Evolutionary conservation across 2,329 filamentous ascomycete species (phyloP).

Genomic region (Paradendryphiella salina): DNA sequence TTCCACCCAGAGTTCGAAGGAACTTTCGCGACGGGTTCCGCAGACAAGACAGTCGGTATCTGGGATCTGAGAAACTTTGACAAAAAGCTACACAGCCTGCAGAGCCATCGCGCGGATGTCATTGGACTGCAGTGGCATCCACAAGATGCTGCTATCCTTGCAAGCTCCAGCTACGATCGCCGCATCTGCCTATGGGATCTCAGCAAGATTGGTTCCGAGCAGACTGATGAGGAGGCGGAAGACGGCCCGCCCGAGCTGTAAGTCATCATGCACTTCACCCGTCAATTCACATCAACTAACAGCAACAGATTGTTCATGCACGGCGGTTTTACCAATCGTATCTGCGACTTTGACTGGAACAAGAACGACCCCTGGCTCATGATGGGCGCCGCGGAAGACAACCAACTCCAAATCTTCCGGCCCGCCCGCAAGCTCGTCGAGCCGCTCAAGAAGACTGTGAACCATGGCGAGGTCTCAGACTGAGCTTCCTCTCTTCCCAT

Average conservation of each 20-base stretch:
- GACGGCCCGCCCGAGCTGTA: slow-evolving; percentile 94
- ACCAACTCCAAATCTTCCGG: slow-evolving; percentile 83
- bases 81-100: slow-evolving; percentile 84
- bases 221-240: slow-evolving; percentile 90
- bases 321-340: slow-evolving; percentile 93
- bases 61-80: slow-evolving; percentile 95
- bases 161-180: slow-evolving; percentile 89
- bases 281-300: slow-evolving; percentile 11
- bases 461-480: slow-evolving; percentile 47
- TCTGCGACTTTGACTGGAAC: slow-evolving; percentile 98
- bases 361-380: slow-evolving; percentile 95
- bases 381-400: slow-evolving; percentile 94
- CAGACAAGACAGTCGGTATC: slow-evolving; percentile 90
- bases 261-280: slow-evolving; percentile 44
- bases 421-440: slow-evolving; percentile 46
- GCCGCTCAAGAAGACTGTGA: slow-evolving; percentile 41
- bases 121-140: slow-evolving; percentile 96
- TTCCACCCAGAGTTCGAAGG: slow-evolving; percentile 94
- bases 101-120: slow-evolving; percentile 86
- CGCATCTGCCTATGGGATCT: slow-evolving; percentile 97
- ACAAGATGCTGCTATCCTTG: slow-evolving; percentile 82
- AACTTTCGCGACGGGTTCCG: slow-evolving; percentile 87
- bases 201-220: slow-evolving; percentile 87
- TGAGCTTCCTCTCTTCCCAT: slow-evolving; percentile 19
- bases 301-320: slow-evolving; percentile 85